Conservation (phyloP, 352 stramenopile genomes). For the Elongisporangium undulatum region DNA sequence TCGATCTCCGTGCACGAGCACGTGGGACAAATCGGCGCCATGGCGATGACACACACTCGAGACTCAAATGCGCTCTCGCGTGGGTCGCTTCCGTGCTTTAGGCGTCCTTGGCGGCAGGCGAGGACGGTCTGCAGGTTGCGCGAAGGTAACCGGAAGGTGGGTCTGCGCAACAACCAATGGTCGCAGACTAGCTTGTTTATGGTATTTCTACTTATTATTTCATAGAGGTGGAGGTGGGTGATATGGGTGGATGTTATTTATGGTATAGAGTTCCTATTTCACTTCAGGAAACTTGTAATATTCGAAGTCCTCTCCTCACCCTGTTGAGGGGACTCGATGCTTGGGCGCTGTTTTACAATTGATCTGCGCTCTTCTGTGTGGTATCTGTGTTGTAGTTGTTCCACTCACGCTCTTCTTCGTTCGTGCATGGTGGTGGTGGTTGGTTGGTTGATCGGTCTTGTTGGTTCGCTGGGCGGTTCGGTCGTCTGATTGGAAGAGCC, state of each 20-base stretch:
- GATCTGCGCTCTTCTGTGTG: neutral
- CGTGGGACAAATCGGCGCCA: conserved; percentile 88
- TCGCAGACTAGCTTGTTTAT: neutral
- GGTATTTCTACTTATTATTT: too few relatives aligned
- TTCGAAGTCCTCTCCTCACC: neutral
- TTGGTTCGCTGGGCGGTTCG: neutral
- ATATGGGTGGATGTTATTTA: neutral
- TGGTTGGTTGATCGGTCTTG: neutral
- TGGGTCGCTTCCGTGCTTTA: neutral
- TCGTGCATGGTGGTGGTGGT: neutral
- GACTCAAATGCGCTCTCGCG: neutral
- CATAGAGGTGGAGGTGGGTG: too few relatives aligned
- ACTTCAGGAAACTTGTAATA: neutral
- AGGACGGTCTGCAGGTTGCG: conserved; percentile 2
- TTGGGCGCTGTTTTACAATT: neutral
- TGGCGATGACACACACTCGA: conserved; percentile 16
- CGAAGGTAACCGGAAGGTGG: conserved; percentile 9
- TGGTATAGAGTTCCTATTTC: neutral
- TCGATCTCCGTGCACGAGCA: conserved; percentile 95
- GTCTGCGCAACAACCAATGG: neutral
- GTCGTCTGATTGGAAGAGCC: neutral
- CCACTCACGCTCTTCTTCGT: neutral
- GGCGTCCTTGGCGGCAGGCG: neutral
- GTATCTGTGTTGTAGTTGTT: neutral
- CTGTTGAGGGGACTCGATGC: neutral